Percentiles rank a stretch among this genome's conserved stretches.
These are phyloP conservation scores for Eucalyptus lansdowneana DNA, from an alignment of 345 rosid species.

Conservation along the genomic window DNA sequence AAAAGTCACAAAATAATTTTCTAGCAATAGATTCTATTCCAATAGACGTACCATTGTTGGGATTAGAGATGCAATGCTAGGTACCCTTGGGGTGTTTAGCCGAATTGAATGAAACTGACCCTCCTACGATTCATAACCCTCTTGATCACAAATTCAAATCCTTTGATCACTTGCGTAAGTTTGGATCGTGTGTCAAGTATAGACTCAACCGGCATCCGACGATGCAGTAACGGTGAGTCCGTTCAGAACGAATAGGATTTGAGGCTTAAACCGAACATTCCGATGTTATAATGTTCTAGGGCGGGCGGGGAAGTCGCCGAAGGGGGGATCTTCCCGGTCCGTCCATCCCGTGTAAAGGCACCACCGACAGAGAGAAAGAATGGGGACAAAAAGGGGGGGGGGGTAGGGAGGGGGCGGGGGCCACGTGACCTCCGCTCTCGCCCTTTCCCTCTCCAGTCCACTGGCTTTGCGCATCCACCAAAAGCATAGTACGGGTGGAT, in stretches of 20 bases:
- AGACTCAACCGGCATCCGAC: rapidly evolving
- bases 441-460: neutral
- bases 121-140: neutral
- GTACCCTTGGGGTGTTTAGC: rapidly evolving
- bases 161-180: neutral
- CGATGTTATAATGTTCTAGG: neutral
- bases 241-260: neutral
- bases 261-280: neutral
- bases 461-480: neutral
- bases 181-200: rapidly evolving
- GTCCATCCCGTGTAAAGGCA: neutral
- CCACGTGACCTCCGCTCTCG: neutral
- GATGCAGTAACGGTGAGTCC: rapidly evolving
- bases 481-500: neutral
- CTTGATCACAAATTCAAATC: rapidly evolving
- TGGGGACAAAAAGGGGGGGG: neutral
- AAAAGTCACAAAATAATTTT: neutral
- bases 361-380: neutral
- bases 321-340: too few species aligned
- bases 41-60: neutral
- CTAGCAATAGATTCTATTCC: neutral
- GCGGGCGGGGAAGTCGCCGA: too few species aligned
- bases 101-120: rapidly evolving
- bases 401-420: neutral
- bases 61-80: neutral